These are phyloP conservation scores for Bipolaris oryzae DNA, from an alignment of 2,329 filamentous ascomycete genomes.

Conservation along the genomic window DNA sequence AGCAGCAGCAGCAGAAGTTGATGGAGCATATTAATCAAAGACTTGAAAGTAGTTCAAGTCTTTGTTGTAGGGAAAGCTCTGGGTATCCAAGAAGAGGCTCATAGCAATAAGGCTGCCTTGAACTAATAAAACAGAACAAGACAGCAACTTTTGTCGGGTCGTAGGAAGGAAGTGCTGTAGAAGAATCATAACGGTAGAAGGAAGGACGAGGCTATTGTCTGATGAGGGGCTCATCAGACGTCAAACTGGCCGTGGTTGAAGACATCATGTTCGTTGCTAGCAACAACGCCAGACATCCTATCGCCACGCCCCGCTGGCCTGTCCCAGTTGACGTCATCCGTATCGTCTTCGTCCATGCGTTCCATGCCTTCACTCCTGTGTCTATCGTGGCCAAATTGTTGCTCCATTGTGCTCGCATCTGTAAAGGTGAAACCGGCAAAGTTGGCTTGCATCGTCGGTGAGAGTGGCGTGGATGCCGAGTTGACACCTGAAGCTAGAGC, in stretches of 20 bases:
- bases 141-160: slow-evolving; percentile 41
- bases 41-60: slow-evolving; percentile 30
- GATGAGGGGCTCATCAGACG: slow-evolving; percentile 32
- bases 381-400: slow-evolving; percentile 64
- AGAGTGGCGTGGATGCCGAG: slow-evolving; percentile 87
- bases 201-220: slow-evolving; percentile 9
- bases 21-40: slow-evolving; percentile 17
- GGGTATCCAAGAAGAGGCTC: slow-evolving; percentile 40
- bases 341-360: slow-evolving; percentile 54
- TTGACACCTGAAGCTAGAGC: slow-evolving; percentile 81
- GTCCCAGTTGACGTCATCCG: slow-evolving; percentile 52
- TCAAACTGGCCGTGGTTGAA: slow-evolving; percentile 54
- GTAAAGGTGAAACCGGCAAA: slow-evolving; percentile 99
- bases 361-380: slow-evolving; percentile 48
- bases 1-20: slow-evolving; percentile 18
- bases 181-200: slow-evolving; percentile 7
- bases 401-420: slow-evolving; percentile 94
- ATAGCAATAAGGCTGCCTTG: slow-evolving; percentile 28
- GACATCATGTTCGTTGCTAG: slow-evolving; percentile 54
- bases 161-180: slow-evolving; percentile 20
- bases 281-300: slow-evolving; percentile 60
- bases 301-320: slow-evolving; percentile 51
- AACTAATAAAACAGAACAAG: slow-evolving; percentile 25
- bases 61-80: slow-evolving; percentile 24
- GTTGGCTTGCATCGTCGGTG: slow-evolving; percentile 94